Conservation (phyloP, 306 rosid species). For the Vachellia pachyceras region DNA sequence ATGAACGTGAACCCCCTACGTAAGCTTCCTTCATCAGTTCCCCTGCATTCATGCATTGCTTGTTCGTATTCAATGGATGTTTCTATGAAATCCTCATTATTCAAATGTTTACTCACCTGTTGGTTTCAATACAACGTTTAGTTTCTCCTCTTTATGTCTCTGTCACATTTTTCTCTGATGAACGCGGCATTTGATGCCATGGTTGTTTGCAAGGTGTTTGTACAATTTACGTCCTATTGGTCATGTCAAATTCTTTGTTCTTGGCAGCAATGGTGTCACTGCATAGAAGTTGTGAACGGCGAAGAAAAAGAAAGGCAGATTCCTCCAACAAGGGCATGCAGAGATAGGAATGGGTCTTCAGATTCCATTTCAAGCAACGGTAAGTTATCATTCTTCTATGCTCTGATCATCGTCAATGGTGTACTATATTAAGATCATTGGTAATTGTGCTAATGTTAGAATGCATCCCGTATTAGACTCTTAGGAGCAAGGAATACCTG, state of each 20-base stretch:
- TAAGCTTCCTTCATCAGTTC: too few relatives aligned
- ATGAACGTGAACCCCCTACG: too few relatives aligned
- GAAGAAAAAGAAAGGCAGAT: slow-evolving; percentile 23
- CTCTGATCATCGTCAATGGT: not conserved
- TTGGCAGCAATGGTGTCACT: slow-evolving; percentile 47
- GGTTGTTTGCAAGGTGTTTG: slow-evolving; percentile 27
- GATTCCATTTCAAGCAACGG: slow-evolving; percentile 68
- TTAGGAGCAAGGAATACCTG: slow-evolving; percentile 47
- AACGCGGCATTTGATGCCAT: not conserved
- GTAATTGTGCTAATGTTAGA: slow-evolving; percentile 30
- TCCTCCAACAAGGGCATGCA: slow-evolving; percentile 39
- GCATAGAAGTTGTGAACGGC: slow-evolving; percentile 33
- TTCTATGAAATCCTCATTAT: too few relatives aligned
- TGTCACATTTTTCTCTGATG: not conserved
- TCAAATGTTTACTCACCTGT: not conserved
- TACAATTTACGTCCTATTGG: not conserved
- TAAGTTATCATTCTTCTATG: slow-evolving; percentile 18
- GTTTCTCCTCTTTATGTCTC: too few relatives aligned
- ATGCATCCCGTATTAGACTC: slow-evolving; percentile 46
- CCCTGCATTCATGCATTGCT: too few relatives aligned
- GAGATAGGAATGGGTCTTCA: slow-evolving; percentile 63
- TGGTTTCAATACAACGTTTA: too few relatives aligned
- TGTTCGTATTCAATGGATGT: too few relatives aligned
- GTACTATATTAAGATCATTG: slow-evolving; percentile 9
- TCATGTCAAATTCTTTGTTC: slow-evolving; percentile 40